These are phyloP conservation scores for Niebla homalea DNA, from an alignment of 495 filamentous ascomycete genomes.

Conservation along the genomic window DNA sequence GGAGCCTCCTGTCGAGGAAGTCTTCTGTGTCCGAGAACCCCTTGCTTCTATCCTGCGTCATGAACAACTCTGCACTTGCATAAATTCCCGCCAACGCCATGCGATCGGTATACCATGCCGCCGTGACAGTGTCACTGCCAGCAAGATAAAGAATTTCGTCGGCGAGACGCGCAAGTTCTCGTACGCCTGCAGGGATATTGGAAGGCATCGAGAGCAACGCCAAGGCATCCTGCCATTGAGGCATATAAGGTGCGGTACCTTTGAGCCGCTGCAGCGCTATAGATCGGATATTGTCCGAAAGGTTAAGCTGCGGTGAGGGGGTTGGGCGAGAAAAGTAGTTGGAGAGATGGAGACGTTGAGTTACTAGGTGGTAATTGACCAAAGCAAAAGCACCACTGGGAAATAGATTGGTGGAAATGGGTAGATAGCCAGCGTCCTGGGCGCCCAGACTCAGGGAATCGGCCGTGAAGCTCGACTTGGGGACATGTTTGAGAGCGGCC, in stretches of 20 bases:
- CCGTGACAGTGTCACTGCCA: constrained; percentile 68
- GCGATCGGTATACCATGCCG: constrained; percentile 84
- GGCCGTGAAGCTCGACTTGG: constrained; percentile 65
- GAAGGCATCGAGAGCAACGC: constrained; percentile 72
- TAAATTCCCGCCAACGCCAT: constrained; percentile 67
- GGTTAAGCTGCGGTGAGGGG: constrained; percentile 26
- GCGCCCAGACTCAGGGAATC: constrained; percentile 62
- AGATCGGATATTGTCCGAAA: constrained; percentile 45
- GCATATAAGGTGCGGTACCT: constrained; percentile 55
- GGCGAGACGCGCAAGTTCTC: constrained; percentile 63
- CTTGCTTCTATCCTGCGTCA: constrained; percentile 68
- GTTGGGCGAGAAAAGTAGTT: constrained; percentile 22
- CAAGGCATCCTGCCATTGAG: constrained; percentile 81
- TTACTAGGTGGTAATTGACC: constrained; percentile 68
- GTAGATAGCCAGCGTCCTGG: constrained; percentile 70
- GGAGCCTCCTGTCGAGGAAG: constrained; percentile 65
- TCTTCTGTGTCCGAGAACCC: constrained; percentile 59
- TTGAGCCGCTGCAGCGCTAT: constrained; percentile 59
- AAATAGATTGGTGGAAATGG: constrained; percentile 71
- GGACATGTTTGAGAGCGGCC: constrained; percentile 66
- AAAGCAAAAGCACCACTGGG: constrained; percentile 68
- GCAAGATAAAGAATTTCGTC: constrained; percentile 83
- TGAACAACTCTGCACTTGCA: constrained; percentile 74
- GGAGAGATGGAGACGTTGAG: constrained; percentile 45
- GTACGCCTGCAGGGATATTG: constrained; percentile 62